phyloP scores from a whole-genome alignment of 768 basidiomycete genomes.

The Trametes coccinea region DNA sequence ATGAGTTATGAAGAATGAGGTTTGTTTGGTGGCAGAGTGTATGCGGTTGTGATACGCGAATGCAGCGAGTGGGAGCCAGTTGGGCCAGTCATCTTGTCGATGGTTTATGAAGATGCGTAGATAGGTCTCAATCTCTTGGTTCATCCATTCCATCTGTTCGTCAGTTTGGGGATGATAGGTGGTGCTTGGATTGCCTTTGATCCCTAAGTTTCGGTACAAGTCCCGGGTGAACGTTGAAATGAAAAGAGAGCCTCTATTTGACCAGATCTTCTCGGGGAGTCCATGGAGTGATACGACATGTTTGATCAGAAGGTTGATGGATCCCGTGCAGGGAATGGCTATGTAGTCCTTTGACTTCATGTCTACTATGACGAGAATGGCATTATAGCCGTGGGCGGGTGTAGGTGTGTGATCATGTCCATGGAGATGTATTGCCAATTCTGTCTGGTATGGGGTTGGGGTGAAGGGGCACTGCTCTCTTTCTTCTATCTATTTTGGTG shows the following conservation, averaged over 20 bases:
- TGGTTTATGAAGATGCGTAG: constrained; percentile 36
- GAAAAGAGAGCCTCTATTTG: constrained; percentile 29
- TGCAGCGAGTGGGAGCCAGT: constrained; percentile 34
- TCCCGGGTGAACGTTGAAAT: constrained; percentile 34
- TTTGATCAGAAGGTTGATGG: constrained; percentile 18
- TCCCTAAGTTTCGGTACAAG: constrained; percentile 32
- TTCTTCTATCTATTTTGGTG: constrained; percentile 25
- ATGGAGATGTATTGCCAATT: constrained; percentile 13
- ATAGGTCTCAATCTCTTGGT: constrained; percentile 43
- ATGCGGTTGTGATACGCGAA: constrained; percentile 18
- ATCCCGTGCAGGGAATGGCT: constrained; percentile 29
- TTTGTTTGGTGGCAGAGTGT: no score
- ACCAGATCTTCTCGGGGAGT: constrained; percentile 13
- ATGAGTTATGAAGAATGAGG: no score
- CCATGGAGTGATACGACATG: constrained; percentile 21
- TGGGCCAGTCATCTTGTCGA: constrained; percentile 37
- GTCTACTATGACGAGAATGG: constrained; percentile 23
- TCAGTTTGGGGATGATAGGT: constrained; percentile 47
- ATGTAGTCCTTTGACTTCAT: constrained; percentile 30
- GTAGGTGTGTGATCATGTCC: constrained; percentile 27
- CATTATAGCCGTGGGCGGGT: constrained; percentile 14
- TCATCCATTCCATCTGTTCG: constrained; percentile 42
- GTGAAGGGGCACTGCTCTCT: constrained; percentile 11
- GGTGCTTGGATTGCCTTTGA: constrained; percentile 36
- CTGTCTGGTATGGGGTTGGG: constrained; percentile 19